Base-by-base conservation (phyloP, 805 yeast genomes). In the Wickerhamomyces subpelliculosus region DNA sequence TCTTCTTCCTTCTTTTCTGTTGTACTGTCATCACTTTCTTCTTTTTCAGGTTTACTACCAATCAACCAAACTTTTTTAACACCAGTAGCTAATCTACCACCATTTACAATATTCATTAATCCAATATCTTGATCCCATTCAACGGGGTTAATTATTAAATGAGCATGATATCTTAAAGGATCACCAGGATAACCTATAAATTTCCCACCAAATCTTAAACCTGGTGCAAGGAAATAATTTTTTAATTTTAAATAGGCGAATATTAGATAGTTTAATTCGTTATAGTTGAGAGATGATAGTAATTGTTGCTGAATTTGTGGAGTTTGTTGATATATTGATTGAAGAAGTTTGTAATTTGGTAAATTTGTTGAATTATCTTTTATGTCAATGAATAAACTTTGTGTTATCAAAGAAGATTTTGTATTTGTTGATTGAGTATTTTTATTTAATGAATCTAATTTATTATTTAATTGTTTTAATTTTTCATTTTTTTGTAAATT, bases 121-220 rank as follows among this genome's bases (percentile, higher is more conserved):
- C 73, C 73, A 19, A 83, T 68, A 43, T 73, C 71, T 35, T 77
- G 72, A 26, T 72, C 69, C 45, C 72, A 64, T 20, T 58, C 61
- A 12, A 67, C 46, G 0, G 78, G 67, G 34, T 74, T 73, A 3
- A 85, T 83, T 5, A 85, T 80, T 45, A 79, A 67, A 58, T 90
- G 96, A 3, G 97, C 84, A 60, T 90, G 98, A 52, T 77, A 93
- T 34, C 93, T 60, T 38, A 90, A 64, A 8, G 97, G 95, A 55
- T 90, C 98, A 1, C 97, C 97, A 0, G 97, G 97, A 47, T 90
- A 90, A 2, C 89, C 88, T 40, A 93, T 74, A 51, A 77, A 88
- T 38, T 78, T 78, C 5, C 96, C 94, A 2, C 98, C 98, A 58
- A 89, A 90, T 41, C 95, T 71, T 24, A 88, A 64, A 0, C 98